These are phyloP conservation scores for Tubosaeta sp. DNA, from an alignment of 768 basidiomycete species.

Conservation along the genomic window DNA sequence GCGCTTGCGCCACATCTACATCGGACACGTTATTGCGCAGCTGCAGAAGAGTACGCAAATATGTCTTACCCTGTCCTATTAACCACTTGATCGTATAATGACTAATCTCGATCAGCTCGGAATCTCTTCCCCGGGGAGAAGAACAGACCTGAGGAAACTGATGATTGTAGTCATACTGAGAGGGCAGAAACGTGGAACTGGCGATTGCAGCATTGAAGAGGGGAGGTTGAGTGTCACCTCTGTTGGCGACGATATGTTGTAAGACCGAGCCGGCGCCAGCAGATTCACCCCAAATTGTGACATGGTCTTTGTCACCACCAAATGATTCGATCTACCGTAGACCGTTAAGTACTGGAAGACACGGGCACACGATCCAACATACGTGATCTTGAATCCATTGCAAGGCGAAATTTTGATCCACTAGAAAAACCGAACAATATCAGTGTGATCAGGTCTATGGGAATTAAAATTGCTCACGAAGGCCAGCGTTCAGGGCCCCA, in stretches of 20 bases:
- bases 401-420: slow-evolving; percentile 34
- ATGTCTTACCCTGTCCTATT: slow-evolving; percentile 11
- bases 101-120: slow-evolving; percentile 8
- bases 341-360: background rate
- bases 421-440: slow-evolving; percentile 8
- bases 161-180: slow-evolving; percentile 34
- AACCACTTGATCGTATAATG: slow-evolving; percentile 13
- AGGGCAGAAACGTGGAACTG: slow-evolving; percentile 29
- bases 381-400: slow-evolving; percentile 36
- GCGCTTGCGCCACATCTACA: slow-evolving; percentile 31
- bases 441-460: background rate
- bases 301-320: too few relatives aligned
- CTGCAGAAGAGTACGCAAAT: background rate
- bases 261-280: too few relatives aligned
- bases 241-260: slow-evolving; percentile 19
- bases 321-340: slow-evolving; percentile 9
- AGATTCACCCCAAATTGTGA: too few relatives aligned
- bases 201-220: slow-evolving; percentile 32
- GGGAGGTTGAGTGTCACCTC: slow-evolving; percentile 31
- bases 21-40: background rate
- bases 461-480: slow-evolving; percentile 18
- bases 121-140: background rate
- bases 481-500: slow-evolving; percentile 33
- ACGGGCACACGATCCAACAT: background rate
- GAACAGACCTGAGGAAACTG: slow-evolving; percentile 25